Base-by-base conservation (phyloP, 768 basidiomycete genomes). In the Leucocoprinus birnbaumii region DNA sequence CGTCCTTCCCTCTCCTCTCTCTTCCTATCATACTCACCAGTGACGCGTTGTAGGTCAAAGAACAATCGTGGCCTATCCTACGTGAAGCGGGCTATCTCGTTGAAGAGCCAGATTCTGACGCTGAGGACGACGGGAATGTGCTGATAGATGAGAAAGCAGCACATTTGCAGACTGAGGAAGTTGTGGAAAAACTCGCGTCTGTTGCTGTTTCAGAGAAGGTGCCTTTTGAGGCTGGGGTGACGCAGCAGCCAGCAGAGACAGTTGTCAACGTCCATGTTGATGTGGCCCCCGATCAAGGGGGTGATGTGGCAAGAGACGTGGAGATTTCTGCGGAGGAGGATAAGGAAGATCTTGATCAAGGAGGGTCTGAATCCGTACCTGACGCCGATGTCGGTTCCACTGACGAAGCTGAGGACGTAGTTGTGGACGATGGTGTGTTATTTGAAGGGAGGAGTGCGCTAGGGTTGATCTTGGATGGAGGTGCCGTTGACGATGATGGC, bases 81-180 rank as follows among this genome's bases (percentile, higher is more conserved):
- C 77, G 78, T 49, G 84, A 86, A 48, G 79, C 84, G 59, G 89
- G 86, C 6, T 84, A 82, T 44, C 66, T 88, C 21, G 71, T 89
- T 42, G 88, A 89, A 65, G 88, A 89, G 58, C 75, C 80, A 9
- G 65, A 66, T 9, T 47, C 38, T 31, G 70, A 68, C 8, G 68
- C 62, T 18, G 67, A 66, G 5, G 35, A 44, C 16, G n/a, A n/a
- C 19, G 18, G 47, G 66, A 66, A 3, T 48, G 65, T 57, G 2
- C 65, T 66, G 24, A 68, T 75, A 51, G 71, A 79, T 26, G 46
- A 47, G 37, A 48, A 48, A 26, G 46, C 24, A 19, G 44, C 42
- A 6, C 25, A 46, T 13, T 34, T 40, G 8, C 24, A 27, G 13
- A 41, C 18, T 50, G 38, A 50, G 9, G 49, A 50, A 22, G 14